Evolutionary conservation across 2,329 filamentous ascomycete genomes (phyloP).

Genomic region (Epicoccum sorghinum): DNA sequence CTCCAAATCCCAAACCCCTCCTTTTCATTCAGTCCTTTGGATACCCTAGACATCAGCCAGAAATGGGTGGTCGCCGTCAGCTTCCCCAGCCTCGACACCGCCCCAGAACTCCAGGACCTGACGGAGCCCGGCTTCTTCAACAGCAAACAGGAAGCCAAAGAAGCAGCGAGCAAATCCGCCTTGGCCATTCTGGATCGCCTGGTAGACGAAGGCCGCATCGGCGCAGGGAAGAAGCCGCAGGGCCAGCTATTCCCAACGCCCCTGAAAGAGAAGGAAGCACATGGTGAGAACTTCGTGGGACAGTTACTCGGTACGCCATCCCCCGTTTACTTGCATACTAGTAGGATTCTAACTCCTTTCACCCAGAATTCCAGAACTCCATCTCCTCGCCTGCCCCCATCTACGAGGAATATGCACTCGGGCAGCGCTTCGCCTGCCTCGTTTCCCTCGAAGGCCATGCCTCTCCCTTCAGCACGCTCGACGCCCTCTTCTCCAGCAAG

Average conservation of each 20-base stretch:
- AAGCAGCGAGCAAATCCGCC: slow-evolving; percentile 45
- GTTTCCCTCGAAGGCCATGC: slow-evolving; percentile 32
- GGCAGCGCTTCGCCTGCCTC: slow-evolving; percentile 43
- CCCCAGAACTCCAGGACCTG: slow-evolving; percentile 22
- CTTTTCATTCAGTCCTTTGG: slow-evolving; percentile 14
- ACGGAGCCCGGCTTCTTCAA: slow-evolving; percentile 33
- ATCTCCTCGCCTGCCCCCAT: slow-evolving; percentile 22
- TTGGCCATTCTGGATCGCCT: slow-evolving; percentile 34
- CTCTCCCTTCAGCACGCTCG: slow-evolving; percentile 44
- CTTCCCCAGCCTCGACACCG: slow-evolving; percentile 27
- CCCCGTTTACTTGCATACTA: no score
- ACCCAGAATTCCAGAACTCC: slow-evolving; percentile 41
- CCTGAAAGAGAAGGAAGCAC: slow-evolving; percentile 9
- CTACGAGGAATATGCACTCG: slow-evolving; percentile 45
- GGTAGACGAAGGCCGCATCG: slow-evolving; percentile 29
- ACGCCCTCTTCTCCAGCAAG: slow-evolving; percentile 46
- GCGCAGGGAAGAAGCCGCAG: slow-evolving; percentile 24
- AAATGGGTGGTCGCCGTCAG: slow-evolving; percentile 32
- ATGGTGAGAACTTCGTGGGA: slow-evolving; percentile 43
- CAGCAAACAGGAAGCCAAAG: slow-evolving; percentile 53
- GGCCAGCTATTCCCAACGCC: slow-evolving; percentile 7
- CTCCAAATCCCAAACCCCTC: slow-evolving; percentile 31
- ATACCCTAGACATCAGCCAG: background rate
- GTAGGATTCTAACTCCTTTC: background rate
- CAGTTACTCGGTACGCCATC: slow-evolving; percentile 42